Conservation (phyloP, 768 basidiomycete genomes). For the Gelatoporia subvermispora region DNA sequence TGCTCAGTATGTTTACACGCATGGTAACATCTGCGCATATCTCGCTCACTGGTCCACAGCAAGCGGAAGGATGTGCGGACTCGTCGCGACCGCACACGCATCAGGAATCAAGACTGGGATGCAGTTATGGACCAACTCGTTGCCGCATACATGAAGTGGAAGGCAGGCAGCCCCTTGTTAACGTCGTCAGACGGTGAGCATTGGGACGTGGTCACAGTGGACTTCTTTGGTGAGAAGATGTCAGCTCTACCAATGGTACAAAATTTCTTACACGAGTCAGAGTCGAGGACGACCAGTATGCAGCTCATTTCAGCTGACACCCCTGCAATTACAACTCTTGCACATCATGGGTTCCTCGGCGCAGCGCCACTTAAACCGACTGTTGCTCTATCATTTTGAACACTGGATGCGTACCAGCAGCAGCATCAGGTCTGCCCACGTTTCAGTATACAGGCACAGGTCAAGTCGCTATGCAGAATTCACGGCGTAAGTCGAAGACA, state of each 20-base stretch:
- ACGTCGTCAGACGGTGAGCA: not conserved
- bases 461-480: conserved; percentile 11
- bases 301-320: too few relatives aligned
- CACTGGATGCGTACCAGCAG: conserved; percentile 22
- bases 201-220: not conserved
- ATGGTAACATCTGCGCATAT: not conserved
- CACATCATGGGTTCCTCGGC: conserved; percentile 19
- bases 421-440: conserved; percentile 20
- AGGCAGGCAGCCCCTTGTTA: not conserved
- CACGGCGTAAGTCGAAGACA: conserved; percentile 17
- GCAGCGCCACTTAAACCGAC: conserved; percentile 12
- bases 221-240: too few relatives aligned
- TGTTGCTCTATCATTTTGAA: conserved; percentile 13
- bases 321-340: too few relatives aligned
- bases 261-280: too few relatives aligned
- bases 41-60: not conserved
- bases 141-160: not conserved
- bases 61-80: not conserved
- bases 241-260: too few relatives aligned
- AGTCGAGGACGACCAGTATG: too few relatives aligned
- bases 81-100: not conserved
- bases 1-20: not conserved
- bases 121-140: not conserved
- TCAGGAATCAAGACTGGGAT: not conserved
- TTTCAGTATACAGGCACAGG: conserved; percentile 18